Conservation (phyloP, 2,329 filamentous ascomycete genomes). For the Westerdykella aurantiaca region DNA sequence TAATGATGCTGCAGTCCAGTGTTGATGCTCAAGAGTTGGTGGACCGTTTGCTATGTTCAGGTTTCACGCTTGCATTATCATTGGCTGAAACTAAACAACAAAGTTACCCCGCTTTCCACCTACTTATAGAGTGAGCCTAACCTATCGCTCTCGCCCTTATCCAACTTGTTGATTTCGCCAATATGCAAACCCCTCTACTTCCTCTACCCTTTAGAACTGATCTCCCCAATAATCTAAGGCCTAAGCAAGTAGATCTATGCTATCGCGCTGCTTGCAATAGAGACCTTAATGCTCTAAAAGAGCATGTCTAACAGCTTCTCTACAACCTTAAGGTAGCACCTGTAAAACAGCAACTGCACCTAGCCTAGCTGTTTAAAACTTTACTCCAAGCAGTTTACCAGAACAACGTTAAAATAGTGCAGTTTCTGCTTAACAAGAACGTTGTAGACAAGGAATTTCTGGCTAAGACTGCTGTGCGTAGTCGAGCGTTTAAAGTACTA, state of each 20-base stretch:
- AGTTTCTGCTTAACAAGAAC: slow-evolving; percentile 5
- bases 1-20: no score
- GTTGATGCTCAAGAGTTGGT: no score
- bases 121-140: no score
- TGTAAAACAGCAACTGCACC: not conserved
- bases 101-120: no score
- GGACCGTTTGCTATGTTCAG: no score
- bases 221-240: no score
- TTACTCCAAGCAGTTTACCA: slow-evolving; percentile 1
- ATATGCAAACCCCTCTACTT: no score
- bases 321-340: not conserved
- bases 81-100: no score
- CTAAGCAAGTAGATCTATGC: slow-evolving; percentile 4
- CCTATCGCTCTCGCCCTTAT: no score
- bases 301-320: slow-evolving; percentile 3
- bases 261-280: slow-evolving; percentile 6
- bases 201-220: no score
- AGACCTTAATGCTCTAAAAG: slow-evolving; percentile 5
- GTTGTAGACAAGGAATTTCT: slow-evolving; percentile 4
- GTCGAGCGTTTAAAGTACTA: slow-evolving; percentile 5
- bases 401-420: slow-evolving; percentile 4
- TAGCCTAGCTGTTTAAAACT: slow-evolving; percentile 2
- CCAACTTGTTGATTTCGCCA: no score
- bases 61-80: no score
- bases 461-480: slow-evolving; percentile 5